Evolutionary conservation across 2,329 filamentous ascomycete genomes (phyloP), one percentile per base, ranked within the genome.

Genomic region (Blastomyces percursus): DNA sequence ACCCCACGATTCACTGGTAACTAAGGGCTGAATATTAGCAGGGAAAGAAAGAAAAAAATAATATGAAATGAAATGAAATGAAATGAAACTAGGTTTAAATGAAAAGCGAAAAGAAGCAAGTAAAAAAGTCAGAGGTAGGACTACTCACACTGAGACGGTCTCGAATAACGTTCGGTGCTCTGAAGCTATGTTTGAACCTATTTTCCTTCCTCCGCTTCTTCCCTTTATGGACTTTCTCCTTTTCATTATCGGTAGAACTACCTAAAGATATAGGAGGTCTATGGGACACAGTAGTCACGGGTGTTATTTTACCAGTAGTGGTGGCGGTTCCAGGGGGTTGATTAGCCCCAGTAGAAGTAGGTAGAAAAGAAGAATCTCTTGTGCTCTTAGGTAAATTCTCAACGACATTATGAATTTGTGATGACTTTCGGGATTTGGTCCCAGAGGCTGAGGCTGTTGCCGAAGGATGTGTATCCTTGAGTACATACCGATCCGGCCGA

Each of bases 401-500:
- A 12, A 21, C 11, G 24, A 19, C 16, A 46, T 30, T 46, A 27
- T 19, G 3, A 27, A 24, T 46, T 9, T 14, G 16, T n/a, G 27
- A 56, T 42, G n/a, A 24, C 19, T 16, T 56, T 8, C 21, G 32
- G 11, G 54, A n/a, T 24, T 5, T 40, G 8, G 19, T 19, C n/a
- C 5, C 16, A 12, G 35, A 42, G 6, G 2, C 9, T 56, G 54
- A 56, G 40, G 54, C 11, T n/a, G n/a, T n/a, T n/a, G 12, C 3
- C 27, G 40, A 48, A 32, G 51, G 19, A 46, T 62, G 60, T 19
- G 19, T 61, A 9, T 61, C 61, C 50, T 76, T 76, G 8, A 75
- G 75, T 38, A 84, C 79, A 68, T 87, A 86, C 30, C 78, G 81
- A 67, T 84, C 79, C 21, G 77, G 73, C 58, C 77, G 79, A n/a